phyloP scores from a whole-genome alignment of 2,329 filamentous ascomycete species.

The Colletotrichum tropicale region DNA sequence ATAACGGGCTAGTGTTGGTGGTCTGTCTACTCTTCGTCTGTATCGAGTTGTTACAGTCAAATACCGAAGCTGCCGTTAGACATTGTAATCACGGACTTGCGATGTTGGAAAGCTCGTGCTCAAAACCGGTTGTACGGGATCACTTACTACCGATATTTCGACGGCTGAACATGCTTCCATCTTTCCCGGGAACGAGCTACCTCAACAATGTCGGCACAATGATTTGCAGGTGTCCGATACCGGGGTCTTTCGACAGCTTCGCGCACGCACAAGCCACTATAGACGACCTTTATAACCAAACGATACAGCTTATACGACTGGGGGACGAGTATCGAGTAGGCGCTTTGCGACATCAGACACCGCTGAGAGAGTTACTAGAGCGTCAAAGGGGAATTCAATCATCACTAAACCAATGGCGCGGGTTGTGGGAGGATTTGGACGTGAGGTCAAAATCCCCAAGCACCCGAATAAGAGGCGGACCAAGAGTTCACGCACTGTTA shows the following conservation, averaged over 20 bases:
- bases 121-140: not conserved
- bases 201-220: not conserved
- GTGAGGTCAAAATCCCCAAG: not conserved
- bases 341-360: not conserved
- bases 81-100: not conserved
- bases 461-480: not conserved
- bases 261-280: not conserved
- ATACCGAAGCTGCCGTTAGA: not conserved
- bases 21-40: not conserved
- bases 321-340: not conserved
- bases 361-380: not conserved
- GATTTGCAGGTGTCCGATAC: not conserved
- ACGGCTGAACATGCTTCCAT: not conserved
- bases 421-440: not conserved
- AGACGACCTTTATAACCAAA: not conserved
- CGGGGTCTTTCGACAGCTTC: not conserved
- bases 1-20: not conserved
- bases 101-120: not conserved
- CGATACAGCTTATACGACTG: not conserved
- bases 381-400: not conserved
- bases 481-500: not conserved
- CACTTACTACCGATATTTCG: not conserved
- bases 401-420: not conserved
- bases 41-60: not conserved
- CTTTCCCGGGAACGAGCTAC: not conserved